Base-by-base conservation (phyloP, 306 rosid species). In the Casuarina glauca region DNA sequence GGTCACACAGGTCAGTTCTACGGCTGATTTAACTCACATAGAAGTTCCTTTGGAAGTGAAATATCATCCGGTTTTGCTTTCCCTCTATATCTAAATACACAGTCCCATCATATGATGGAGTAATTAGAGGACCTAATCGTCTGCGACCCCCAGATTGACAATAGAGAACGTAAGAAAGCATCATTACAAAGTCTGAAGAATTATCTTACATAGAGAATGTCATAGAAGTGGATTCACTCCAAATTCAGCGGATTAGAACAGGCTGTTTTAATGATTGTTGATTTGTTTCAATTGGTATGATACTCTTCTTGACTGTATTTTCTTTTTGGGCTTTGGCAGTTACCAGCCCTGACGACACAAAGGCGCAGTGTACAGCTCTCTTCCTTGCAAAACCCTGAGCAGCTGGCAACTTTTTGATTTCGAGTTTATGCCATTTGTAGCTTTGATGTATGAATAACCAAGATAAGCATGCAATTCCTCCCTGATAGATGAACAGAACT, bases 1-100 rank as follows among this genome's bases (percentile, higher is more conserved):
- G 98, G 97, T 48, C 98, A 92, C 90, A 92, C 90, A 72, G 97
- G 98, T 95, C 53, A 77, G 78, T n/a, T 76, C 48, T 58, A 19
- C 66, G 52, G 42, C 38, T 42, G 46, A 76, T 64, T 45, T 79
- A 19, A 9, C n/a, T 74, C 36, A 60, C 26, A 79, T 60, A 8
- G 42, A 26, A 39, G 76, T 44, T 10, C 48, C 9, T 70, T 3
- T 55, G 38, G 41, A 55, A 70, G 72, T 74, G 69, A n/a, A 42
- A 77, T 67, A 12, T 38, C 19, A 53, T 67, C n/a, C 11, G 5
- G 19, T 39, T 41, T 17, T 54, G 12, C 48, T n/a, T 70, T 41
- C 49, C 61, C 61, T n/a, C 60, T n/a, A 43, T 26, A n/a, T 19
- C 17, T 61, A 41, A 9, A 16, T 41, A 7, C 46, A 52, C 13